Percentiles rank a stretch among this genome's conserved stretches.
phyloP scores from a whole-genome alignment of 352 stramenopile genomes.

The Globisporangium radiosum region DNA sequence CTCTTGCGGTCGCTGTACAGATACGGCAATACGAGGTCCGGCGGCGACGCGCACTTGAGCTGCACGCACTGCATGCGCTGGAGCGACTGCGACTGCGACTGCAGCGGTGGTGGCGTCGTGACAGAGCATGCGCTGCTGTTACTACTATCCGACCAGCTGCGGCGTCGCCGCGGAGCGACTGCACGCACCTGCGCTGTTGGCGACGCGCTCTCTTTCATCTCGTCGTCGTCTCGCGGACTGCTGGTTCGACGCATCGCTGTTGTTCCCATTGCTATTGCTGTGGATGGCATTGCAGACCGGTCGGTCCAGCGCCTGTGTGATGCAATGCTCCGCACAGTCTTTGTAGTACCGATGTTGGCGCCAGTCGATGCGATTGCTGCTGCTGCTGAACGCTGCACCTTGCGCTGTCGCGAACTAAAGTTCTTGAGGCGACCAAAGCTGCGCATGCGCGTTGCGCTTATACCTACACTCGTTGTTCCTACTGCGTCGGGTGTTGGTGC shows the following conservation, averaged over 20 bases:
- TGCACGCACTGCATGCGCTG: constrained; percentile 57
- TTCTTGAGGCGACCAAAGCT: not conserved
- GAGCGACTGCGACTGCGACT: constrained; percentile 14
- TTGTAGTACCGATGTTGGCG: no score
- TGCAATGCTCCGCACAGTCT: not conserved
- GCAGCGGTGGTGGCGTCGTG: not conserved
- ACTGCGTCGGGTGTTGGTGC: not conserved
- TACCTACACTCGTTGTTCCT: not conserved
- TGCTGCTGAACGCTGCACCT: not conserved
- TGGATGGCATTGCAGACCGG: not conserved
- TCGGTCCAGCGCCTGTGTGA: constrained; percentile 1
- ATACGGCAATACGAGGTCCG: constrained; percentile 50
- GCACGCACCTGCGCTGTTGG: constrained; percentile 1
- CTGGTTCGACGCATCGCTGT: not conserved
- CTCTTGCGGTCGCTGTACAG: constrained; percentile 48
- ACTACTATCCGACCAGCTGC: constrained; percentile 4
- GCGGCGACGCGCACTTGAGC: constrained; percentile 39
- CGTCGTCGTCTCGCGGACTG: constrained; percentile 7
- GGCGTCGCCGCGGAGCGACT: not conserved
- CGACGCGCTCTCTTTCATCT: constrained; percentile 12
- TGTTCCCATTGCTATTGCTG: not conserved
- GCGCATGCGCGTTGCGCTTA: not conserved
- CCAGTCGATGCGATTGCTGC: not conserved
- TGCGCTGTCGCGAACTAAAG: not conserved
- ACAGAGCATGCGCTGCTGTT: constrained; percentile 6